A percentile compares a stretch with the other conserved stretches of the same genome.
Evolutionary conservation across 2,329 filamentous ascomycete genomes (phyloP).

Genomic region (Trichoderma sp.): DNA sequence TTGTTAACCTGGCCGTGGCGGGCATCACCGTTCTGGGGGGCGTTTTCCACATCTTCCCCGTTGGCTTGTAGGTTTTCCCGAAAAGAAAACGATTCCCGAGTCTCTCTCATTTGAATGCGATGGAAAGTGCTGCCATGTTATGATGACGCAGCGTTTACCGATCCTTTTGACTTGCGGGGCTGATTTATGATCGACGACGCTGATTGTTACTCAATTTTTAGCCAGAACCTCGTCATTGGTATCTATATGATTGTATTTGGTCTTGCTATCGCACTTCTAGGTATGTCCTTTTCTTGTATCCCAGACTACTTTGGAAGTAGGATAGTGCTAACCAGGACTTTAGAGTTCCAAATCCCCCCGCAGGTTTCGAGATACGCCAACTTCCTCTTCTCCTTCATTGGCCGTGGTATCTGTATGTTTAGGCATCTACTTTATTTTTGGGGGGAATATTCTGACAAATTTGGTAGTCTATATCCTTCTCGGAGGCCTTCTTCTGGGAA

Average conservation of each 20-base stretch:
- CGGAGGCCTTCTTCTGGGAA: slow-evolving; percentile 77
- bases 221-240: slow-evolving; percentile 66
- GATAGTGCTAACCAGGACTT: not conserved
- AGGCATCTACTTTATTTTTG: too few species aligned
- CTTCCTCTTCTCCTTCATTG: slow-evolving; percentile 97
- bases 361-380: slow-evolving; percentile 91
- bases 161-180: not conserved
- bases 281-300: slow-evolving; percentile 33
- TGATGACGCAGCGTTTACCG: not conserved
- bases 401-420: slow-evolving; percentile 85
- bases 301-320: not conserved
- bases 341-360: slow-evolving; percentile 91
- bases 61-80: slow-evolving; percentile 54
- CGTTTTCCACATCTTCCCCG: slow-evolving; percentile 66
- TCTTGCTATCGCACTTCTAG: slow-evolving; percentile 67
- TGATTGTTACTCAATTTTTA: slow-evolving; percentile 4
- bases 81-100: not conserved
- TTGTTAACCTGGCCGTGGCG: slow-evolving; percentile 88
- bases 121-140: not conserved
- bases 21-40: slow-evolving; percentile 86
- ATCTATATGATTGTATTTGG: slow-evolving; percentile 91
- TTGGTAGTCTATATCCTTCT: slow-evolving; percentile 89
- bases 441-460: not conserved
- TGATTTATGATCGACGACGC: not conserved
- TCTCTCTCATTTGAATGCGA: not conserved